A percentile compares a stretch with the other conserved stretches of the same genome.
Conservation (phyloP, 495 filamentous ascomycete species). For the Xylaria acuta region DNA sequence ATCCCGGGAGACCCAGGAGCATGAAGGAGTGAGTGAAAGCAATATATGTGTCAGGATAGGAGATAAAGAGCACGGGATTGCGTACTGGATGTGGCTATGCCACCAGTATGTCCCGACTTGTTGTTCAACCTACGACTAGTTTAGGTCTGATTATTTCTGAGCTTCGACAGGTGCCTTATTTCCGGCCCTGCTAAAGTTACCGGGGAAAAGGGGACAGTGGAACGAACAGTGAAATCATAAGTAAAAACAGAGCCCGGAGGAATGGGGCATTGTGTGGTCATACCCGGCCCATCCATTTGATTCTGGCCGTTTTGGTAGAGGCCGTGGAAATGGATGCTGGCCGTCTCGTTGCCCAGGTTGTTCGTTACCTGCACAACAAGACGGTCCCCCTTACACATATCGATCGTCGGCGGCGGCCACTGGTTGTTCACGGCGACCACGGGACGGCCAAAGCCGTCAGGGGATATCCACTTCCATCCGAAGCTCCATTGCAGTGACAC, state of each 20-base stretch:
- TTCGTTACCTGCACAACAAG: conserved; percentile 77
- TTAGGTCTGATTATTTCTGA: conserved; percentile 19
- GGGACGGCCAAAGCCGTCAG: conserved; percentile 68
- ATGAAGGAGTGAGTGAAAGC: neutral
- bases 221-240: conserved; percentile 71
- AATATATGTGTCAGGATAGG: neutral
- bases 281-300: conserved; percentile 75
- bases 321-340: conserved; percentile 81
- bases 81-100: conserved; percentile 68
- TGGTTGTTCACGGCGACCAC: conserved; percentile 78
- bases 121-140: conserved; percentile 51
- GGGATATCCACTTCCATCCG: conserved; percentile 71
- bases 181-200: neutral
- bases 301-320: conserved; percentile 72
- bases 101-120: conserved; percentile 80
- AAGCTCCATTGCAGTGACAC: conserved; percentile 64
- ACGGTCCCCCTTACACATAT: conserved; percentile 71
- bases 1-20: neutral
- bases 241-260: conserved; percentile 66
- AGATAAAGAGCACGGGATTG: neutral
- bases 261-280: conserved; percentile 73
- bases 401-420: conserved; percentile 74
- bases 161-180: neutral
- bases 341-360: conserved; percentile 70
- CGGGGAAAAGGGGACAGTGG: conserved; percentile 28